A percentile compares a stretch with the other conserved stretches of the same genome.
phyloP scores from a whole-genome alignment of 208 protist species.

The Lotmaria passim region DNA sequence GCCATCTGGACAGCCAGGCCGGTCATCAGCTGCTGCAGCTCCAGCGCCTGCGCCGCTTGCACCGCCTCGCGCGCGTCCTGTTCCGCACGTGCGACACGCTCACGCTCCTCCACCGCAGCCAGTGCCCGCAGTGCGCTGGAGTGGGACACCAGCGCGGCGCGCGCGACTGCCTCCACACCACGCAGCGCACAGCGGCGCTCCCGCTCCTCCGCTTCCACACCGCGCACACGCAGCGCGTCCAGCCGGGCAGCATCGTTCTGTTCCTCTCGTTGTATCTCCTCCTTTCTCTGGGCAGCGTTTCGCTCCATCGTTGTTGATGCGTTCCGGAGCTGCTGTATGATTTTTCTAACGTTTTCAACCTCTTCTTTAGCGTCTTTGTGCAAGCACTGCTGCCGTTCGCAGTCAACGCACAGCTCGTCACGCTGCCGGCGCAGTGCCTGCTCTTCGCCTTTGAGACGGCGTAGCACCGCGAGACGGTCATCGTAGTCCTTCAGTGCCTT shows the following conservation, averaged over 20 bases:
- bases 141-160: background rate
- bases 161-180: background rate
- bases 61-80: background rate
- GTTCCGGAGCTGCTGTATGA: background rate
- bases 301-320: background rate
- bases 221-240: background rate
- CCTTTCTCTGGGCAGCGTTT: background rate
- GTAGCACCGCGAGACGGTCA: background rate
- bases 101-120: background rate
- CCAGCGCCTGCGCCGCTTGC: background rate
- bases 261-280: too few relatives aligned
- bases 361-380: background rate
- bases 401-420: background rate
- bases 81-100: background rate
- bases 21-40: conserved; percentile 21
- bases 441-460: background rate
- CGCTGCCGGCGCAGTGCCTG: background rate
- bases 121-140: background rate
- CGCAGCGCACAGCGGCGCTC: conserved; percentile 2
- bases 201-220: background rate
- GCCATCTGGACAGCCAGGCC: conserved; percentile 20
- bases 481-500: conserved; percentile 17
- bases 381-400: background rate
- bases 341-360: background rate
- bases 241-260: background rate